phyloP scores from a whole-genome alignment of 139 green algal species.

The Tetradesmus obliquus region DNA sequence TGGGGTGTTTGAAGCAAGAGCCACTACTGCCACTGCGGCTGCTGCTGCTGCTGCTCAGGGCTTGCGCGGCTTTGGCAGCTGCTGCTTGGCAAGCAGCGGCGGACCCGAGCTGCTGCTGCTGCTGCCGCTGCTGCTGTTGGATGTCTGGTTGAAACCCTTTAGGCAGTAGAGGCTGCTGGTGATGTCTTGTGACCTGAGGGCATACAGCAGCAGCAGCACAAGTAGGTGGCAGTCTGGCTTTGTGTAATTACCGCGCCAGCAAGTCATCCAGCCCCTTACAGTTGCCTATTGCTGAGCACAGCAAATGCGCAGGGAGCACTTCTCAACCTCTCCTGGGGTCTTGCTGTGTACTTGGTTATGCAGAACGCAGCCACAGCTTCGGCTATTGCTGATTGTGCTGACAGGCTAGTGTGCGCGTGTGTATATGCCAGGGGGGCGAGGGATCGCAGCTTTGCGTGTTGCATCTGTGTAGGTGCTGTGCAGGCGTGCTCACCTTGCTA shows the following conservation, averaged over 20 bases:
- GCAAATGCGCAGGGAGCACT: neutral
- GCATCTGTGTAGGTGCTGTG: neutral
- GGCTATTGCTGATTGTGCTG: too few species aligned
- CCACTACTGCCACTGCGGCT: neutral
- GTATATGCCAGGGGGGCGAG: neutral
- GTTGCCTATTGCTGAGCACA: neutral
- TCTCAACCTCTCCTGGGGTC: neutral
- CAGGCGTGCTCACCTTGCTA: neutral
- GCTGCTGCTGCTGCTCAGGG: neutral
- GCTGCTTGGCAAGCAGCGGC: neutral
- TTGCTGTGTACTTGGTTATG: too few species aligned
- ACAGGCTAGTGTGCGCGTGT: too few species aligned
- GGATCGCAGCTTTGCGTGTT: neutral
- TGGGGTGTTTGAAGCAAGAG: neutral
- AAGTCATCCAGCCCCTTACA: too few species aligned
- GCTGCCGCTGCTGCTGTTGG: neutral
- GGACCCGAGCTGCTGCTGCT: neutral
- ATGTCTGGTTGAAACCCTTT: neutral
- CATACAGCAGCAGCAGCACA: neutral
- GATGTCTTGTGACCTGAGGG: slow-evolving; percentile 29
- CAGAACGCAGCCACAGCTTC: too few species aligned
- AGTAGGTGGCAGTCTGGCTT: neutral
- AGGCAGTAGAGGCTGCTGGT: neutral
- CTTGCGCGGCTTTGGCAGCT: neutral
- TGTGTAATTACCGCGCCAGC: too few species aligned